Evolutionary conservation across 495 filamentous ascomycete genomes (phyloP).

Genomic region (Penicillium dipodomyicola): DNA sequence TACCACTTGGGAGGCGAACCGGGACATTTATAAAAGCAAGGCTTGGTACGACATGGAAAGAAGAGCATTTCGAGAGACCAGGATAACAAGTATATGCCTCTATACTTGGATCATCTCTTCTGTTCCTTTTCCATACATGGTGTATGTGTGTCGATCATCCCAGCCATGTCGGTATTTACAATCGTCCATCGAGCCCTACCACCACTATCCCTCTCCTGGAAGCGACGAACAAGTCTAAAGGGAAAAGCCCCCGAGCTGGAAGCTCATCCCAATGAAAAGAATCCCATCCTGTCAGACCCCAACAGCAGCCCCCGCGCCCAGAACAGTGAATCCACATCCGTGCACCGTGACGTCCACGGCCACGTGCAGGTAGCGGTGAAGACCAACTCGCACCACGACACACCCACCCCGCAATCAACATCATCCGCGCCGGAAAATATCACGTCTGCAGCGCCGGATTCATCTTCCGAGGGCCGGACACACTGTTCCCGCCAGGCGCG

Average conservation of each 20-base stretch:
- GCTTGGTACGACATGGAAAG: not conserved
- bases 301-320: not conserved
- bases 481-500: constrained; percentile 5
- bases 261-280: constrained; percentile 2
- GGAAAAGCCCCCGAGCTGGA: constrained; percentile 21
- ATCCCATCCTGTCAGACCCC: not conserved
- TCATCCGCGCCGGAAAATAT: not conserved
- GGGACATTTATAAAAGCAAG: constrained; percentile 16
- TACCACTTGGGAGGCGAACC: constrained; percentile 7
- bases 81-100: not conserved
- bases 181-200: constrained; percentile 28
- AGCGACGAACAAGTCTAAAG: constrained; percentile 18
- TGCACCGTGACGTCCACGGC: constrained; percentile 26
- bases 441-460: constrained; percentile 10
- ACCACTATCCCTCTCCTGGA: constrained; percentile 23
- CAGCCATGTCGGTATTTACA: constrained; percentile 27
- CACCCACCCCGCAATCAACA: constrained; percentile 3
- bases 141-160: constrained; percentile 9
- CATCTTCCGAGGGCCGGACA: constrained; percentile 7
- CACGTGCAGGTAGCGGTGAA: constrained; percentile 33
- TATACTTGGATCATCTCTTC: not conserved
- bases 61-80: not conserved
- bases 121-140: not conserved
- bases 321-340: not conserved
- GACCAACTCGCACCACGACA: constrained; percentile 8